These are phyloP conservation scores for Metschnikowia rubicola DNA, from an alignment of 805 yeast genomes.

Conservation along the genomic window DNA sequence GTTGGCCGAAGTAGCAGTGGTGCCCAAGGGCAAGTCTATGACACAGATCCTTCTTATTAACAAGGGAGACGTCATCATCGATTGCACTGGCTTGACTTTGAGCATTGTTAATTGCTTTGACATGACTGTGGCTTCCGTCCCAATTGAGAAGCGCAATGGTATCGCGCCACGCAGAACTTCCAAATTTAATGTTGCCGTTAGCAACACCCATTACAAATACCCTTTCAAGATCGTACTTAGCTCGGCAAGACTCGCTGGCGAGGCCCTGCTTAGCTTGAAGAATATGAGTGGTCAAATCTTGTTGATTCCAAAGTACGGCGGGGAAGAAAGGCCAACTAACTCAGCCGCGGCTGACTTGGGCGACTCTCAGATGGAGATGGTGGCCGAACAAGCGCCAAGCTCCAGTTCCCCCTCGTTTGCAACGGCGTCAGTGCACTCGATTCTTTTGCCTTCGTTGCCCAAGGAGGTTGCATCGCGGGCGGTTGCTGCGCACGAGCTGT, in stretches of 20 bases:
- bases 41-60: slow-evolving; percentile 33
- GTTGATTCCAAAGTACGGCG: not conserved
- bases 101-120: slow-evolving; percentile 30
- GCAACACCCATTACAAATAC: slow-evolving; percentile 29
- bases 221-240: slow-evolving; percentile 31
- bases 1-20: slow-evolving; percentile 21
- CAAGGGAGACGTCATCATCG: slow-evolving; percentile 23
- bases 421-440: slow-evolving; percentile 9
- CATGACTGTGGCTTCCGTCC: slow-evolving; percentile 23
- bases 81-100: slow-evolving; percentile 29
- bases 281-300: slow-evolving; percentile 22
- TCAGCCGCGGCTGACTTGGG: not conserved
- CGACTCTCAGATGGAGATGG: not conserved
- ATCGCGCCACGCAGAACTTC: slow-evolving; percentile 28
- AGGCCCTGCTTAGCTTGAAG: slow-evolving; percentile 22
- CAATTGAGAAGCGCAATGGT: slow-evolving; percentile 31
- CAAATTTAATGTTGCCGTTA: slow-evolving; percentile 33
- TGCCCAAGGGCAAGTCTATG: slow-evolving; percentile 30
- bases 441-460: slow-evolving; percentile 9
- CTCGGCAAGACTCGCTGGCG: slow-evolving; percentile 19
- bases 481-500: not conserved
- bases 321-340: not conserved
- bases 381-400: not conserved
- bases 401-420: slow-evolving; percentile 7
- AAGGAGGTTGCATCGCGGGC: slow-evolving; percentile 4